Evolutionary conservation across 768 basidiomycete species (phyloP).

Genomic region (Ramaria sp.): DNA sequence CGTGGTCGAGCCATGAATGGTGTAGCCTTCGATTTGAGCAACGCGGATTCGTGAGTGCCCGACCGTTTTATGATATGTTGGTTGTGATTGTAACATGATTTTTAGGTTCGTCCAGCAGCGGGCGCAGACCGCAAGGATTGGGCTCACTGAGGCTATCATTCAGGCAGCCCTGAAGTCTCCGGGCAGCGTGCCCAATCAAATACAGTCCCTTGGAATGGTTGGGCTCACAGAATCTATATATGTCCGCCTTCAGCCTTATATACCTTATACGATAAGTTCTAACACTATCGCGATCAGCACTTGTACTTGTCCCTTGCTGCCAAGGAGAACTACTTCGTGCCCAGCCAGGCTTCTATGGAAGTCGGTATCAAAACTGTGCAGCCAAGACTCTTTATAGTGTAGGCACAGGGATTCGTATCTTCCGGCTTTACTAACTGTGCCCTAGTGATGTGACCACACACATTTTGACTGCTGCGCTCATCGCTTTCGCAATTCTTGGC

Average conservation of each 20-base stretch:
- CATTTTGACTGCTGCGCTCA: constrained; percentile 30
- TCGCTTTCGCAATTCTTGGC: constrained; percentile 34
- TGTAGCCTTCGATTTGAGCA: constrained; percentile 34
- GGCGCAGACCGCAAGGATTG: constrained; percentile 33
- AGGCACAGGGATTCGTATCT: constrained; percentile 7
- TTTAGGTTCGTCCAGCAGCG: constrained; percentile 25
- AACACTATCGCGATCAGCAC: constrained; percentile 20
- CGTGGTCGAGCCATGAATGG: constrained; percentile 44
- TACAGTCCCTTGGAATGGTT: constrained; percentile 28
- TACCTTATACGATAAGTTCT: not conserved
- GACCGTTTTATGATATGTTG: not conserved
- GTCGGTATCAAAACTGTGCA: constrained; percentile 34
- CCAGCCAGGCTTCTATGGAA: constrained; percentile 23
- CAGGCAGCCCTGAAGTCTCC: constrained; percentile 32
- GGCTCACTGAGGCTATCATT: constrained; percentile 41
- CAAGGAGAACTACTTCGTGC: constrained; percentile 39
- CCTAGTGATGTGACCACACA: constrained; percentile 33
- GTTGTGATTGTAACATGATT: not conserved
- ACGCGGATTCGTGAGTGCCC: constrained; percentile 22
- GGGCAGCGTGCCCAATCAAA: constrained; percentile 28
- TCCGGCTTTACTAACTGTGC: not conserved
- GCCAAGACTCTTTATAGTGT: constrained; percentile 42
- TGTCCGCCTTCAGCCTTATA: constrained; percentile 24
- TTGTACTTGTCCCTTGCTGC: constrained; percentile 41
- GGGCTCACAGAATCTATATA: constrained; percentile 33